A percentile compares a stretch with the other conserved stretches of the same genome.
Conservation (phyloP, 441 rosid species). For the Breynia disticha region DNA sequence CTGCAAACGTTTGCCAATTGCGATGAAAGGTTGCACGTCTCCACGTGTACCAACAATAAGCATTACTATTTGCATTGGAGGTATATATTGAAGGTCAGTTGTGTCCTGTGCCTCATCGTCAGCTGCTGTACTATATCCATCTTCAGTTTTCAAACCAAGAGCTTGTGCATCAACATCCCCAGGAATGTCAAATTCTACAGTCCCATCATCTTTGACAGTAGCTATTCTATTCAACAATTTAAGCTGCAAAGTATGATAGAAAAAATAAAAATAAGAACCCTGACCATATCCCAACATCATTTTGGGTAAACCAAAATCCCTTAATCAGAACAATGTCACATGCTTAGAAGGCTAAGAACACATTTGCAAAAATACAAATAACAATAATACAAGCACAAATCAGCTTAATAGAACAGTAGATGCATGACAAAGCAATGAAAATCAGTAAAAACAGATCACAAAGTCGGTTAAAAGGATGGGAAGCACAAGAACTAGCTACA, state of each 20-base stretch:
- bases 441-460: too few relatives aligned
- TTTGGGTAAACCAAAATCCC: too few relatives aligned
- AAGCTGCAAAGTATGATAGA: slow-evolving; percentile 47
- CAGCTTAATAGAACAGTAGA: too few relatives aligned
- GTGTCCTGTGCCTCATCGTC: slow-evolving; percentile 65
- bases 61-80: slow-evolving; percentile 87
- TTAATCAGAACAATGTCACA: too few relatives aligned
- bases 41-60: slow-evolving; percentile 98
- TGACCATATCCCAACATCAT: slow-evolving; percentile 3
- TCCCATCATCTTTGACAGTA: slow-evolving; percentile 91
- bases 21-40: slow-evolving; percentile 97
- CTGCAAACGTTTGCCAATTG: slow-evolving; percentile 93
- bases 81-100: slow-evolving; percentile 53
- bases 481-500: too few relatives aligned
- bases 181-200: slow-evolving; percentile 84
- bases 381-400: background rate
- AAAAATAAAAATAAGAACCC: slow-evolving; percentile 18
- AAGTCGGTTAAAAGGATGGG: too few relatives aligned
- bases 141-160: slow-evolving; percentile 28
- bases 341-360: background rate
- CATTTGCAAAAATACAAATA: background rate
- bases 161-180: slow-evolving; percentile 52
- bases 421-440: too few relatives aligned
- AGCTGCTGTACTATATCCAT: slow-evolving; percentile 23
- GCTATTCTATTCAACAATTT: slow-evolving; percentile 81